Conservation (phyloP, 768 basidiomycete genomes). For the Lactarius akahatsu region DNA sequence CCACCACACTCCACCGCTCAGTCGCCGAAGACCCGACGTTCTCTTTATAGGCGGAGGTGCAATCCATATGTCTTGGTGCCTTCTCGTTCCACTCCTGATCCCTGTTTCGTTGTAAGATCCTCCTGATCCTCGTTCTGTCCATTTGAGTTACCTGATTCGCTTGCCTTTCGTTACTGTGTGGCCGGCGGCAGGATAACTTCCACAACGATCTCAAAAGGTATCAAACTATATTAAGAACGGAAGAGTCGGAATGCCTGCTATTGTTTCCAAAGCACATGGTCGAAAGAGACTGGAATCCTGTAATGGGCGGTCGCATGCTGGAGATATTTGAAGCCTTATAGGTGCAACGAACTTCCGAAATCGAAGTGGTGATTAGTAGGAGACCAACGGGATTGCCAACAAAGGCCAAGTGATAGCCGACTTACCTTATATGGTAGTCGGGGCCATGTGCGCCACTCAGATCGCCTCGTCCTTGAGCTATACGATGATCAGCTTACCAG, state of each 20-base stretch:
- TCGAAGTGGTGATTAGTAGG: conserved; percentile 14
- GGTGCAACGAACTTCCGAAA: background rate
- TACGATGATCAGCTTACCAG: background rate
- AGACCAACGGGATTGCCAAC: background rate
- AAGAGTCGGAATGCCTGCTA: background rate
- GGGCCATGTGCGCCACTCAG: background rate
- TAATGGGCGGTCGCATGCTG: no score
- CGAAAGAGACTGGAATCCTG: background rate
- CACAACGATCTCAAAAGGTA: background rate
- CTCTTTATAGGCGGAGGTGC: no score
- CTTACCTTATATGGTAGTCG: background rate
- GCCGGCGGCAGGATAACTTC: no score
- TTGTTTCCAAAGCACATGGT: background rate
- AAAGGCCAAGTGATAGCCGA: background rate
- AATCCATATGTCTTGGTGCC: no score
- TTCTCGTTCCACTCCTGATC: no score
- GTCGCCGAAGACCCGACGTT: no score
- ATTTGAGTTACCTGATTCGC: no score
- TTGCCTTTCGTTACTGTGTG: no score
- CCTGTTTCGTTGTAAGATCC: no score
- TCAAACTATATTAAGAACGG: background rate
- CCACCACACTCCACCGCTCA: no score
- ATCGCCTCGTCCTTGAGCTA: no score
- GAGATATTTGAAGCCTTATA: background rate
- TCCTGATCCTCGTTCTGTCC: no score